phyloP scores from a whole-genome alignment of 225 moss, liverwort and hornwort genomes.

The Physcomitrium patens region DNA sequence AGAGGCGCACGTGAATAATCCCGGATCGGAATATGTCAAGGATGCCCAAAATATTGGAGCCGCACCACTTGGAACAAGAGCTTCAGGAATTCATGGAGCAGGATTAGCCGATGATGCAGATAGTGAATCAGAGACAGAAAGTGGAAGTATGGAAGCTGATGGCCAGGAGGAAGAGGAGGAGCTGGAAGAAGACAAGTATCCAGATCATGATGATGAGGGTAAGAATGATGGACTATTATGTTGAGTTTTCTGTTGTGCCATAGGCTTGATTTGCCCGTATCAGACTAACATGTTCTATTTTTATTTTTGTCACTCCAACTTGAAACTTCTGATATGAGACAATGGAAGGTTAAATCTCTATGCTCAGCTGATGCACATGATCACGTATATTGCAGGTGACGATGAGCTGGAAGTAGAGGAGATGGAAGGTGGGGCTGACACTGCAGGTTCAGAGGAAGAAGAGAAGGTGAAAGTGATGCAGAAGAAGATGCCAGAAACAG shows the following conservation, averaged over 20 bases:
- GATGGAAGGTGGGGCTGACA: slow-evolving; percentile 81
- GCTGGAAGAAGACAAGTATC: slow-evolving; percentile 90
- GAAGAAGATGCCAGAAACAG: slow-evolving; percentile 83
- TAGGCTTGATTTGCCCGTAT: slow-evolving; percentile 1
- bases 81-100: slow-evolving; percentile 61
- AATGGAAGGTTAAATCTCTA: background rate
- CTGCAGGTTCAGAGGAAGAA: slow-evolving; percentile 85
- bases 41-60: slow-evolving; percentile 58
- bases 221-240: slow-evolving; percentile 18
- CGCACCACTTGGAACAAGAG: slow-evolving; percentile 56
- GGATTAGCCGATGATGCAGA: slow-evolving; percentile 81
- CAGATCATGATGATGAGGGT: slow-evolving; percentile 93
- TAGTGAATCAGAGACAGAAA: slow-evolving; percentile 93
- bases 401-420: slow-evolving; percentile 85
- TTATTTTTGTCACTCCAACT: no score
- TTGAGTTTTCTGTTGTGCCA: background rate
- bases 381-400: slow-evolving; percentile 55
- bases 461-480: slow-evolving; percentile 95
- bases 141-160: slow-evolving; percentile 96
- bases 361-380: slow-evolving; percentile 17
- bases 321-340: no score
- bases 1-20: slow-evolving; percentile 45
- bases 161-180: slow-evolving; percentile 98
- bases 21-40: slow-evolving; percentile 57
- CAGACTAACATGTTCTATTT: background rate